These are phyloP conservation scores for Penicillium nucicola DNA, from an alignment of 495 filamentous ascomycete species.

Conservation along the genomic window DNA sequence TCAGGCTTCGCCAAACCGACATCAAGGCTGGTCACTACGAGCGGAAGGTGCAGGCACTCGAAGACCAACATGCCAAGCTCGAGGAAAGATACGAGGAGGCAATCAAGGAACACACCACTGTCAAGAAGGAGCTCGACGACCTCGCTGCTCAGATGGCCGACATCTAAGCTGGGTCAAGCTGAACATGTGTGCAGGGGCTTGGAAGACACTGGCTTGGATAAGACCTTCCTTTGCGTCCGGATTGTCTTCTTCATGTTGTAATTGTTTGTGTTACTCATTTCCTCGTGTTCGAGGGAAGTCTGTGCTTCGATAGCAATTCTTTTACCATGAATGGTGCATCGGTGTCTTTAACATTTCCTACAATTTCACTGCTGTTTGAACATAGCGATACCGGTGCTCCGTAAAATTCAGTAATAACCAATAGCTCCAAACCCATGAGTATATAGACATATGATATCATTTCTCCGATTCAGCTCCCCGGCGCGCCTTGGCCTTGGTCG, in stretches of 20 bases:
- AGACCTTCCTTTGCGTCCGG: conserved; percentile 25
- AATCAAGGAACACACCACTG: conserved; percentile 75
- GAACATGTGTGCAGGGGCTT: conserved; percentile 26
- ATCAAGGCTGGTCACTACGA: conserved; percentile 99
- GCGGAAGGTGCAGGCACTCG: conserved; percentile 97
- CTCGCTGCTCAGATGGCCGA: conserved; percentile 86
- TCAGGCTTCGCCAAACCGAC: conserved; percentile 94
- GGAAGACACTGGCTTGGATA: conserved; percentile 31
- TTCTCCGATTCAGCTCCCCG: background rate
- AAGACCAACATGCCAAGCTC: conserved; percentile 84
- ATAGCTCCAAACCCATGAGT: conserved; percentile 1
- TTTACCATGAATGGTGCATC: conserved; percentile 16
- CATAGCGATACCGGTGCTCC: background rate
- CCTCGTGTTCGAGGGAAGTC: conserved; percentile 22
- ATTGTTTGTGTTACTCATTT: conserved; percentile 21
- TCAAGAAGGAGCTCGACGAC: conserved; percentile 89
- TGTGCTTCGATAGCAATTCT: conserved; percentile 17
- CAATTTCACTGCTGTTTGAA: background rate
- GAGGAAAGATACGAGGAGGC: conserved; percentile 97
- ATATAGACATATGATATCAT: conserved; percentile 13
- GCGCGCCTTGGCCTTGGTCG: conserved; percentile 43
- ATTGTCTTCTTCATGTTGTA: conserved; percentile 23
- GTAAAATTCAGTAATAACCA: conserved; percentile 1
- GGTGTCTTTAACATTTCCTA: conserved; percentile 9
- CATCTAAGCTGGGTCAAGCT: conserved; percentile 56